phyloP scores from a whole-genome alignment of 768 basidiomycete genomes.

The Termitomyces sp. region DNA sequence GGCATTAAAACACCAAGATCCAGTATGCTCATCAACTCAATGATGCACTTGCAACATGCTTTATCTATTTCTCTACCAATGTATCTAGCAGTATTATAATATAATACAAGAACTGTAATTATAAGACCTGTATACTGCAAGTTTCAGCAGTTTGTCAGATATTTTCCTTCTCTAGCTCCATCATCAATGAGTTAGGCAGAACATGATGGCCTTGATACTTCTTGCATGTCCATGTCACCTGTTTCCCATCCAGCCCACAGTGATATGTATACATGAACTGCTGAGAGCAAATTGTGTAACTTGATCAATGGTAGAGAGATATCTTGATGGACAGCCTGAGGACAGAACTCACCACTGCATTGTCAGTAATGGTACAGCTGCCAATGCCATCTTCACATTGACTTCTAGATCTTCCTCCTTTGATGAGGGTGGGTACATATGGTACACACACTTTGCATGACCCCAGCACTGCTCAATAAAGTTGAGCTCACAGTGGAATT shows the following conservation, averaged over 20 bases:
- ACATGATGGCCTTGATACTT: conserved; percentile 19
- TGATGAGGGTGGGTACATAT: conserved; percentile 9
- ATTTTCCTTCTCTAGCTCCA: conserved; percentile 1
- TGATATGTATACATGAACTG: conserved; percentile 21
- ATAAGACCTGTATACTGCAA: too few relatives aligned
- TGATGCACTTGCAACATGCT: too few relatives aligned
- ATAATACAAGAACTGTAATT: too few relatives aligned
- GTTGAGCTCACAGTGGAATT: conserved; percentile 14
- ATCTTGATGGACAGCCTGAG: neutral
- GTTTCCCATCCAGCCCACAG: neutral
- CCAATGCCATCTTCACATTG: conserved; percentile 5
- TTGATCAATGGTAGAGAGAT: neutral
- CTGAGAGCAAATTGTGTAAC: conserved; percentile 14
- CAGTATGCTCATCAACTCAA: too few relatives aligned
- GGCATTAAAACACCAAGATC: too few relatives aligned
- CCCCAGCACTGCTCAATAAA: conserved; percentile 18
- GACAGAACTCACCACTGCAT: conserved; percentile 7
- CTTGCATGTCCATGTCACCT: neutral
- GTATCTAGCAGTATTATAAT: too few relatives aligned
- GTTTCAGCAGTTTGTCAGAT: too few relatives aligned
- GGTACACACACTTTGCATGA: conserved; percentile 9
- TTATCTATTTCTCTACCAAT: too few relatives aligned
- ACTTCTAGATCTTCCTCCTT: conserved; percentile 9
- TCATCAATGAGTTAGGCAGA: conserved; percentile 10
- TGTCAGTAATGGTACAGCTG: conserved; percentile 1